Conservation (phyloP, 345 rosid species). For the Fremontodendron californicum region DNA sequence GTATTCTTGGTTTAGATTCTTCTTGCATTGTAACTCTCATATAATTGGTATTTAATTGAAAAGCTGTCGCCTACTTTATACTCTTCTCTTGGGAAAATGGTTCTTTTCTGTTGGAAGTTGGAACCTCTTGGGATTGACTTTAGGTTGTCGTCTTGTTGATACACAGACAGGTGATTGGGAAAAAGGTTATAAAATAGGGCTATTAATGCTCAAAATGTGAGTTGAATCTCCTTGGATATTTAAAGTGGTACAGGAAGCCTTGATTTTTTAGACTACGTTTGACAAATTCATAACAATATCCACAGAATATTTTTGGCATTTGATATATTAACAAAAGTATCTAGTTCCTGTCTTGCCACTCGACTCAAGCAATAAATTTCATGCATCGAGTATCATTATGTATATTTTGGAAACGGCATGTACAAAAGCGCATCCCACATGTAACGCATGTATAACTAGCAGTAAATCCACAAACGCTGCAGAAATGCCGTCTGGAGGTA, state of each 20-base stretch:
- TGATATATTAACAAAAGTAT: not conserved
- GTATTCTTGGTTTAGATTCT: not conserved
- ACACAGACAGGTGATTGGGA: not conserved
- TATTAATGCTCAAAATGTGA: too few relatives aligned
- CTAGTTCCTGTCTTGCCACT: not conserved
- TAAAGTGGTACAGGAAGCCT: too few relatives aligned
- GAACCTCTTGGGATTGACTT: not conserved
- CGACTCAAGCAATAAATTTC: slow-evolving; percentile 77
- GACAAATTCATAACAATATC: not conserved
- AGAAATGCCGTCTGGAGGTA: slow-evolving; percentile 74
- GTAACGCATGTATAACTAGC: slow-evolving; percentile 68
- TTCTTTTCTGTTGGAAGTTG: not conserved
- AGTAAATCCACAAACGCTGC: slow-evolving; percentile 75
- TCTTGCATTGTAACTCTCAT: not conserved
- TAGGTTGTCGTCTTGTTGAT: not conserved
- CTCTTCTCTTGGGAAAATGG: not conserved
- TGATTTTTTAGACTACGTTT: not conserved
- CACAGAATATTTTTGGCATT: not conserved
- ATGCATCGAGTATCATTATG: slow-evolving; percentile 88
- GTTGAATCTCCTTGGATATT: too few relatives aligned
- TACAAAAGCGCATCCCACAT: slow-evolving; percentile 90
- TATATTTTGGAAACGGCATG: slow-evolving; percentile 64
- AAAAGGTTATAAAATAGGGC: not conserved
- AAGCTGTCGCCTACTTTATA: not conserved
- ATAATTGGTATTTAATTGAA: not conserved